Conservation (phyloP, 169 alveolate species). For the Theileria luwenshuni region DNA sequence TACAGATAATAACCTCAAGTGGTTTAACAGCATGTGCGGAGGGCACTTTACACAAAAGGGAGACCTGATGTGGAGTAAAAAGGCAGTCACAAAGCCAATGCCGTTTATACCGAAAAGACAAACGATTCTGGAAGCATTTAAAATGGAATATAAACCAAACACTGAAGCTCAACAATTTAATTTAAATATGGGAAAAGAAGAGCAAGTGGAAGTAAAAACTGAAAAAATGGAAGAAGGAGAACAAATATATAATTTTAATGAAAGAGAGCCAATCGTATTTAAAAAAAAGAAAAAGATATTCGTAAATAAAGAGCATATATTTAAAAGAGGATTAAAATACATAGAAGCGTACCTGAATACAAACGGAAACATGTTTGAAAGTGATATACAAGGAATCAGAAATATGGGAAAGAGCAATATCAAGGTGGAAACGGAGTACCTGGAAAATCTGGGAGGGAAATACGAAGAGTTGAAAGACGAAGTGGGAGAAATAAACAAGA, state of each 20-base stretch:
- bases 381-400: not conserved
- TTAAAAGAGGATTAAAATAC: conserved; percentile 17
- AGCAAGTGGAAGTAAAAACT: not conserved
- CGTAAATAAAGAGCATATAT: conserved; percentile 2
- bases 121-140: too few relatives aligned
- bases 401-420: conserved; percentile 21
- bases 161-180: too few relatives aligned
- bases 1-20: not conserved
- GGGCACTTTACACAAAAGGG: too few relatives aligned
- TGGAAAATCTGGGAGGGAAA: conserved; percentile 41
- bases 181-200: too few relatives aligned
- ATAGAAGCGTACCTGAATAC: conserved; percentile 10
- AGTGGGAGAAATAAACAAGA: not conserved
- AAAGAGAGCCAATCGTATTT: not conserved
- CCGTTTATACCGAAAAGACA: not conserved
- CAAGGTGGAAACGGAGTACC: conserved; percentile 29
- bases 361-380: not conserved
- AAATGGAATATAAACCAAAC: not conserved
- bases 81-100: not conserved
- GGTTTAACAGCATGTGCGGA: too few relatives aligned
- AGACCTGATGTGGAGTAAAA: not conserved
- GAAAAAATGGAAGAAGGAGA: not conserved
- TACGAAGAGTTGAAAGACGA: conserved; percentile 44
- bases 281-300: conserved; percentile 1
- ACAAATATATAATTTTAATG: conserved; percentile 12